Conservation (phyloP, 1,284 basidiomycete species). For the Microbotryum lychnidis-dioicae region DNA sequence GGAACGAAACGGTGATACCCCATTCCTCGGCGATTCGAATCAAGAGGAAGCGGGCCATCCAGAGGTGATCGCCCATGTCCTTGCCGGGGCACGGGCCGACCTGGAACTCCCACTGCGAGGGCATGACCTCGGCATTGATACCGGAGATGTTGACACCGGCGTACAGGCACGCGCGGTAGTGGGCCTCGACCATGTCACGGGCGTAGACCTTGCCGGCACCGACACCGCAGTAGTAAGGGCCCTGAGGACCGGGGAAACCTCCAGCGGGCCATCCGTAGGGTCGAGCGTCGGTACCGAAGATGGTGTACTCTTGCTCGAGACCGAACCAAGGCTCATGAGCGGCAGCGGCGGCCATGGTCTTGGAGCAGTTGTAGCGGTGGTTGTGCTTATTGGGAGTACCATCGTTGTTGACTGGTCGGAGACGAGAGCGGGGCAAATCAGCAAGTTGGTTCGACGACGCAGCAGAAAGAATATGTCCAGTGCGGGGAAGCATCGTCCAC, state of each 20-base stretch:
- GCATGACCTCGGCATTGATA: conserved; percentile 99
- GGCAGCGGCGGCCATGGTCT: conserved; percentile 80
- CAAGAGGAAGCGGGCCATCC: conserved; percentile 83
- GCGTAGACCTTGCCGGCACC: conserved; percentile 98
- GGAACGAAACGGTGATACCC: conserved; percentile 93
- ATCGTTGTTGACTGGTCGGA: conserved; percentile 70
- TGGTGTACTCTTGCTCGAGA: conserved; percentile 98
- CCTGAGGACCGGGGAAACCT: conserved; percentile 98
- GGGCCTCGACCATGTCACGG: conserved; percentile 97
- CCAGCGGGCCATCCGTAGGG: conserved; percentile 87
- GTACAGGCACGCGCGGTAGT: conserved; percentile 94
- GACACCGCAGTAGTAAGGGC: conserved; percentile 99
- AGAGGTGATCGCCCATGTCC: conserved; percentile 96
- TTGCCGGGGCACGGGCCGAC: conserved; percentile 97
- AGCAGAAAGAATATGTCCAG: background rate
- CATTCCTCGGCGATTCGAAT: conserved; percentile 94
- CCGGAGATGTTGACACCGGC: conserved; percentile 96
- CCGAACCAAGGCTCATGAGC: conserved; percentile 65
- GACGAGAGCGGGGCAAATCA: background rate
- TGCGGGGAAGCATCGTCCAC: too few relatives aligned
- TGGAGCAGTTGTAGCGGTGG: conserved; percentile 61
- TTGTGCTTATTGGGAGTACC: conserved; percentile 98
- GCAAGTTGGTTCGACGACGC: background rate
- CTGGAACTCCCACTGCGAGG: conserved; percentile 94
- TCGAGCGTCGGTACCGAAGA: conserved; percentile 84